Conservation (phyloP, 371 early-diverging fungal genomes). For the Mortierella sp. region DNA sequence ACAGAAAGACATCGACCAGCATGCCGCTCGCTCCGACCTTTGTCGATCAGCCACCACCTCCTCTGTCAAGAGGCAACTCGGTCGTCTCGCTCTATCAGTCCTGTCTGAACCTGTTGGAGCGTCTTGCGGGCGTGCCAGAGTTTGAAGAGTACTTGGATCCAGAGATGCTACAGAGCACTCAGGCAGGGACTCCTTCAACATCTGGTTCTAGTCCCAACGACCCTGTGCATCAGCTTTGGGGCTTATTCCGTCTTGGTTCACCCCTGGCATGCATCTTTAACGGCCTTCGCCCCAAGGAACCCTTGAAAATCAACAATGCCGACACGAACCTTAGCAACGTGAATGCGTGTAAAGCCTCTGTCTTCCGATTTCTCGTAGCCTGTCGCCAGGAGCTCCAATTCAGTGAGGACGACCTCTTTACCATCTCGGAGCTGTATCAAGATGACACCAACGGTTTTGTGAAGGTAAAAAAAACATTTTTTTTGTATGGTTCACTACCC, state of each 20-base stretch:
- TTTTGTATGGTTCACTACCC: no score
- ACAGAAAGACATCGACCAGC: conserved; percentile 2
- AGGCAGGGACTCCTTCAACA: conserved; percentile 49
- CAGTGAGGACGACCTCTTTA: conserved; percentile 84
- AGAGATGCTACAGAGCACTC: conserved; percentile 52
- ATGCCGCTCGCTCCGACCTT: conserved; percentile 40
- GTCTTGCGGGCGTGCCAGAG: conserved; percentile 68
- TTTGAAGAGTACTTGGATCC: conserved; percentile 68
- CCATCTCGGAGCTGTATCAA: conserved; percentile 89
- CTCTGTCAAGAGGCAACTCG: conserved; percentile 47
- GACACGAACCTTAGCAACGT: conserved; percentile 72
- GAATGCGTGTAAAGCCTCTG: conserved; percentile 86
- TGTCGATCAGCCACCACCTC: conserved; percentile 53
- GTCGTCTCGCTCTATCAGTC: conserved; percentile 73
- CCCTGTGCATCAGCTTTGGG: conserved; percentile 89
- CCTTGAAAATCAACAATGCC: conserved; percentile 63
- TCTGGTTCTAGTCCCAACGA: conserved; percentile 61
- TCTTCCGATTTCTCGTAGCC: conserved; percentile 83
- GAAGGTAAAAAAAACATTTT: no score
- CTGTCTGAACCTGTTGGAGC: conserved; percentile 69
- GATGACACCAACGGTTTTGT: conserved; percentile 97
- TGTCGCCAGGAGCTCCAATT: conserved; percentile 76
- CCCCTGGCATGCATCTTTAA: conserved; percentile 70
- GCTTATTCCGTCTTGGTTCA: conserved; percentile 90
- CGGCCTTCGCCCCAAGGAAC: conserved; percentile 60